These are phyloP conservation scores for Blastomyces emzantsi DNA, from an alignment of 2,329 filamentous ascomycete genomes.

Conservation along the genomic window DNA sequence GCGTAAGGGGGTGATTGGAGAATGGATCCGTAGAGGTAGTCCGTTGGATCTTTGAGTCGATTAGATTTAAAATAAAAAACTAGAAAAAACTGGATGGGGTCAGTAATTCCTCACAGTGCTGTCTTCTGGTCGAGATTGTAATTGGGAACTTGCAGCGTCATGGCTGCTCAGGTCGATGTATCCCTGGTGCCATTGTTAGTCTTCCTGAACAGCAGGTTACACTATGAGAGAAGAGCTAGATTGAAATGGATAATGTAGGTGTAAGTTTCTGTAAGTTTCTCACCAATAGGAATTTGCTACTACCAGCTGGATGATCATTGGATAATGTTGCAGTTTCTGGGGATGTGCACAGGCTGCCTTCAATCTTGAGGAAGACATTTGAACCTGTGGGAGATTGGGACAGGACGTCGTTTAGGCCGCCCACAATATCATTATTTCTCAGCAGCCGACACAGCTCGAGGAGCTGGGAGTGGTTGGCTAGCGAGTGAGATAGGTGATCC, in stretches of 20 bases:
- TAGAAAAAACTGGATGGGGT: no score
- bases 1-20: neutral
- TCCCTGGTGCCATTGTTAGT: neutral
- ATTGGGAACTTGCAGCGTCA: neutral
- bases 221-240: neutral
- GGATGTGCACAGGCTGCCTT: slow-evolving; percentile 2
- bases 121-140: neutral
- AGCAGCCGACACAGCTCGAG: slow-evolving; percentile 4
- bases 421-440: neutral
- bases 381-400: neutral
- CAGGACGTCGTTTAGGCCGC: neutral
- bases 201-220: neutral
- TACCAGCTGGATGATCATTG: neutral
- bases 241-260: neutral
- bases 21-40: neutral
- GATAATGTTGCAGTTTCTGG: neutral
- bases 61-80: neutral
- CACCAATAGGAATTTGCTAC: slow-evolving; percentile 6
- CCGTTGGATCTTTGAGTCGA: neutral
- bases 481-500: neutral
- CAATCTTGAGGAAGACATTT: slow-evolving; percentile 1
- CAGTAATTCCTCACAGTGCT: neutral
- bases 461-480: neutral
- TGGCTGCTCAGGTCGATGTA: slow-evolving; percentile 3
- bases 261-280: neutral